Conservation (phyloP, 192 early-diverging fungal species). For the Martensiomyces pterosporus region DNA sequence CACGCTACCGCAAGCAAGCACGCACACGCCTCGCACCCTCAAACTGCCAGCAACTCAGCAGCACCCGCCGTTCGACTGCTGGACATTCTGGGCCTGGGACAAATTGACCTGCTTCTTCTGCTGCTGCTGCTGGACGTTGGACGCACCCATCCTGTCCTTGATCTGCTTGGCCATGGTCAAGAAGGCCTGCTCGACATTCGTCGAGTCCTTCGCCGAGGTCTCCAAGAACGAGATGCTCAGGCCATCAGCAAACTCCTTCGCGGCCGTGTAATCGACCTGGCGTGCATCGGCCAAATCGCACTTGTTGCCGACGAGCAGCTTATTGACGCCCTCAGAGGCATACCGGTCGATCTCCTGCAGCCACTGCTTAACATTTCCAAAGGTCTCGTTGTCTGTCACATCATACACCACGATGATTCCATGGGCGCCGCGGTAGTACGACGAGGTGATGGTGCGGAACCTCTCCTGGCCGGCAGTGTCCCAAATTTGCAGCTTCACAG, state of each 20-base stretch:
- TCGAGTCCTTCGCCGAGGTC: slow-evolving; percentile 95
- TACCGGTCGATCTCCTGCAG: slow-evolving; percentile 98
- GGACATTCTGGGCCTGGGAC: slow-evolving; percentile 40
- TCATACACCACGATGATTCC: slow-evolving; percentile 99
- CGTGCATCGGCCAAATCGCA: slow-evolving; percentile 91
- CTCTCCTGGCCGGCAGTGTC: slow-evolving; percentile 98
- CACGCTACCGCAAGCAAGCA: no score
- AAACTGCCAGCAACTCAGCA: slow-evolving; percentile 37
- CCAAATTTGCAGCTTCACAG: slow-evolving; percentile 98
- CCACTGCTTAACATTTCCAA: slow-evolving; percentile 97
- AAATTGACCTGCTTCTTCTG: slow-evolving; percentile 48
- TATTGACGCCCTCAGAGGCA: slow-evolving; percentile 96
- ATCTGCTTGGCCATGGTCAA: slow-evolving; percentile 99
- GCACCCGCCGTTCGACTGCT: slow-evolving; percentile 39
- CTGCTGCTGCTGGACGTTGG: slow-evolving; percentile 41
- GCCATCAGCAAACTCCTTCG: slow-evolving; percentile 86
- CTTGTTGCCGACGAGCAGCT: slow-evolving; percentile 98
- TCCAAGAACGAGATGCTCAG: slow-evolving; percentile 93
- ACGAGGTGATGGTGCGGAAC: slow-evolving; percentile 98
- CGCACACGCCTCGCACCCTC: no score
- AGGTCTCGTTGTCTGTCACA: slow-evolving; percentile 93
- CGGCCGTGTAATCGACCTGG: slow-evolving; percentile 70
- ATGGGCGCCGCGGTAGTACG: slow-evolving; percentile 97
- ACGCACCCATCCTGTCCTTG: slow-evolving; percentile 76
- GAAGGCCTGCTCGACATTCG: slow-evolving; percentile 98